A percentile compares a stretch with the other conserved stretches of the same genome.
Evolutionary conservation across 2,329 filamentous ascomycete species (phyloP).

Genomic region (Akanthomyces lecanii): DNA sequence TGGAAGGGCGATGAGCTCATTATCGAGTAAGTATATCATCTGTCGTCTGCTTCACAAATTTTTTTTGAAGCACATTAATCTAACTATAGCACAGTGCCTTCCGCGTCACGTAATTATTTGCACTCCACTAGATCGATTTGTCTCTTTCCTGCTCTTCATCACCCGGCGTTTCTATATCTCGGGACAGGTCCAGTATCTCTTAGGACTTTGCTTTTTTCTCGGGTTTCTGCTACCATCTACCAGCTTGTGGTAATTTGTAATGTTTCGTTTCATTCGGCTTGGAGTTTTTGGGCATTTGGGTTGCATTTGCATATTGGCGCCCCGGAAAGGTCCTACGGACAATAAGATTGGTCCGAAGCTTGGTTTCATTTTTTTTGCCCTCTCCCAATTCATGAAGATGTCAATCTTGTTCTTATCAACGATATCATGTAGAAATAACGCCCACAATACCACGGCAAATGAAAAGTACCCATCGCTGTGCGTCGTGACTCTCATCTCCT

Average conservation of each 20-base stretch:
- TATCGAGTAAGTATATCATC: constrained; percentile 38
- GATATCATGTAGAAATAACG: constrained; percentile 10
- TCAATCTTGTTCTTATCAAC: neutral
- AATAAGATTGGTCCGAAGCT: constrained; percentile 10
- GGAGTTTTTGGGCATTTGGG: constrained; percentile 10
- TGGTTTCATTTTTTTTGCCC: neutral
- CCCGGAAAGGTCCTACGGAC: constrained; percentile 10
- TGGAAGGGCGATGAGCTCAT: constrained; percentile 43
- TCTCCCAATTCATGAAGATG: neutral
- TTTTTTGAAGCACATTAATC: neutral
- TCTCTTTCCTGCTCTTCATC: constrained; percentile 12
- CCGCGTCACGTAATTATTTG: constrained; percentile 28
- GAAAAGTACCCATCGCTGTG: neutral
- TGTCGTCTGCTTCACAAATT: neutral
- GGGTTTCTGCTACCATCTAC: neutral
- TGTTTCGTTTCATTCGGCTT: constrained; percentile 1
- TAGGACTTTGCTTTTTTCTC: neutral
- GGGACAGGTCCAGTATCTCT: neutral
- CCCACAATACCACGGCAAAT: constrained; percentile 4
- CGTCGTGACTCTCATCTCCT: neutral
- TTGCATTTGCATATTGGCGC: constrained; percentile 16
- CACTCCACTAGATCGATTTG: constrained; percentile 5
- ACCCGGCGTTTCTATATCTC: constrained; percentile 16
- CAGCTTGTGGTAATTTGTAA: constrained; percentile 2
- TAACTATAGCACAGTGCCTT: constrained; percentile 27